Percentiles rank a stretch among this genome's conserved stretches.
Conservation (phyloP, 129 eudicot genomes). For the Lactuca sativa region DNA sequence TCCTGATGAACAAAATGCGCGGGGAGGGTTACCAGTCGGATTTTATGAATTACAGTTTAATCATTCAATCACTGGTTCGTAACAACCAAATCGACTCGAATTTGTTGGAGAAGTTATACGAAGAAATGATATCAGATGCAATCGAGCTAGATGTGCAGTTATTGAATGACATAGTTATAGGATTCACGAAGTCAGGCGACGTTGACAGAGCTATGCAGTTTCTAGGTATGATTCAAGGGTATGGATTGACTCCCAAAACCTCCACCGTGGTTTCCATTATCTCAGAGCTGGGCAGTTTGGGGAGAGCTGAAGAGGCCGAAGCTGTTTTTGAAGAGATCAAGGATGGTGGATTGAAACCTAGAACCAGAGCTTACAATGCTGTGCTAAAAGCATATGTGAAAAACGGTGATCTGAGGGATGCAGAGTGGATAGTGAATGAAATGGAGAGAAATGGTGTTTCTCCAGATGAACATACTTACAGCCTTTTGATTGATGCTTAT, state of each 20-base stretch:
- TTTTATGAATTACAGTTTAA: constrained; percentile 66
- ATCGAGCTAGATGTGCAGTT: constrained; percentile 75
- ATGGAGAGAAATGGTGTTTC: constrained; percentile 82
- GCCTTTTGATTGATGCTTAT: constrained; percentile 85
- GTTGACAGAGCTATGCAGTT: constrained; percentile 62
- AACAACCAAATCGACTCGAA: constrained; percentile 44
- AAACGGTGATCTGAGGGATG: constrained; percentile 66
- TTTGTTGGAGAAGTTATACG: constrained; percentile 52
- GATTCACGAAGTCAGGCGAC: constrained; percentile 72
- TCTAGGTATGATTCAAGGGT: constrained; percentile 72
- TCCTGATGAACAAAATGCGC: constrained; percentile 72
- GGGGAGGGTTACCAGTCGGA: constrained; percentile 79
- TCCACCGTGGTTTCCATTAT: constrained; percentile 63
- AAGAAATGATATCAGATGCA: constrained; percentile 59
- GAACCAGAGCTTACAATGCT: constrained; percentile 92
- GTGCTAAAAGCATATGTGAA: constrained; percentile 82
- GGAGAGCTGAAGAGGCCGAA: constrained; percentile 88
- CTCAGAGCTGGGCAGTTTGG: constrained; percentile 68
- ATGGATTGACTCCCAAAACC: constrained; percentile 73
- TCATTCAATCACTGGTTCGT: constrained; percentile 69
- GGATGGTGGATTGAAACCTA: constrained; percentile 79
- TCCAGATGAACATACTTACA: constrained; percentile 81
- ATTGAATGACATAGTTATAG: constrained; percentile 71
- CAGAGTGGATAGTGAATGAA: constrained; percentile 75
- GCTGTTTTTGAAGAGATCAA: constrained; percentile 89